Evolutionary conservation across 1,284 basidiomycete species (phyloP).

Genomic region (Lignosus rhinocerotis): DNA sequence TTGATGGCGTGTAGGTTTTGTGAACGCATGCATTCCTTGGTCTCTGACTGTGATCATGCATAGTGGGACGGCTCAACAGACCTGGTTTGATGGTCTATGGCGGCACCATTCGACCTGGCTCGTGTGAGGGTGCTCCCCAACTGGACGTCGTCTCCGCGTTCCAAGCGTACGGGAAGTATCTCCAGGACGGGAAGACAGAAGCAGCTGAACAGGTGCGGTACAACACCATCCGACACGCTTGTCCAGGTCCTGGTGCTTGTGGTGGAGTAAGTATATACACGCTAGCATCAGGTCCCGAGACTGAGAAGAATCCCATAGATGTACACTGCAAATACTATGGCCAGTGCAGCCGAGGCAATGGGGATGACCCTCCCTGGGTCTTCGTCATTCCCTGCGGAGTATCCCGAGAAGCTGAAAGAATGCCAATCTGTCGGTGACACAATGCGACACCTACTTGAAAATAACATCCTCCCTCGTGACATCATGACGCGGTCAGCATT

Average conservation of each 20-base stretch:
- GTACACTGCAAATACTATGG: constrained; percentile 98
- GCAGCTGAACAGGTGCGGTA: constrained; percentile 82
- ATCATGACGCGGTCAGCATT: constrained; percentile 97
- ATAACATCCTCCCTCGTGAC: constrained; percentile 91
- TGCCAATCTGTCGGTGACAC: constrained; percentile 78
- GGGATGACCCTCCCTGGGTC: constrained; percentile 98
- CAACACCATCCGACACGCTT: constrained; percentile 87
- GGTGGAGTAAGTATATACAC: constrained; percentile 73
- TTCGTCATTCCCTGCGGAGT: constrained; percentile 92
- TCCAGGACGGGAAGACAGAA: constrained; percentile 84
- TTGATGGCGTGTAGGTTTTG: constrained; percentile 82
- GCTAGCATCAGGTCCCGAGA: constrained; percentile 25
- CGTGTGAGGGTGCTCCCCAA: constrained; percentile 77
- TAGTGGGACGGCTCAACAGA: constrained; percentile 90
- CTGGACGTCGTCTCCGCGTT: constrained; percentile 95
- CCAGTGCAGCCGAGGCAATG: constrained; percentile 87
- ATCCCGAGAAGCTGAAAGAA: constrained; percentile 83
- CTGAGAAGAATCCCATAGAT: constrained; percentile 48
- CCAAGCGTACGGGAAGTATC: constrained; percentile 92
- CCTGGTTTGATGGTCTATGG: constrained; percentile 98
- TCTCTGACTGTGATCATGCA: not conserved
- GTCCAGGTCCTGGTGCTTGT: constrained; percentile 94
- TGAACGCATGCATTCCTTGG: constrained; percentile 18
- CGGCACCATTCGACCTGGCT: constrained; percentile 89
- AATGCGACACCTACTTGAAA: constrained; percentile 85